Conservation (phyloP, 495 filamentous ascomycete genomes). For the Parathielavia hyrcaniae region DNA sequence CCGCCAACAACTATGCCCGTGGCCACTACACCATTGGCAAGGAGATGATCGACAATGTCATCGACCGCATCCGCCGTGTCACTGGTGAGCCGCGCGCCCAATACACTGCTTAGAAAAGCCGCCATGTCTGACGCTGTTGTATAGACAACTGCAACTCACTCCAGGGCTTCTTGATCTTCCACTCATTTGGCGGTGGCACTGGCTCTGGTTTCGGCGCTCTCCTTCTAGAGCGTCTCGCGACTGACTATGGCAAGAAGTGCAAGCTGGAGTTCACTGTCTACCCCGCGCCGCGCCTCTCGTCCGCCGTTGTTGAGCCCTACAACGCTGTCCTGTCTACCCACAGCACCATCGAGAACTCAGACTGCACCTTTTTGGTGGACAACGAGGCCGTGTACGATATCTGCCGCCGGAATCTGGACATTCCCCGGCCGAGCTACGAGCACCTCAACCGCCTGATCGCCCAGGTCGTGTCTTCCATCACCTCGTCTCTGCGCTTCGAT, state of each 20-base stretch:
- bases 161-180: conserved; percentile 89
- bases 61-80: conserved; percentile 80
- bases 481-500: conserved; percentile 82
- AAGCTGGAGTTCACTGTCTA: conserved; percentile 92
- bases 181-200: conserved; percentile 89
- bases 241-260: conserved; percentile 90
- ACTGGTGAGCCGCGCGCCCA: conserved; percentile 48
- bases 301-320: conserved; percentile 88
- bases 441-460: conserved; percentile 87
- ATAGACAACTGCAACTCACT: conserved; percentile 85
- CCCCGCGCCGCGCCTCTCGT: conserved; percentile 77
- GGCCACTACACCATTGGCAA: conserved; percentile 92
- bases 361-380: conserved; percentile 89
- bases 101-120: background rate
- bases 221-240: conserved; percentile 77
- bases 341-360: conserved; percentile 88
- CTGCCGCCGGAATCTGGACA: conserved; percentile 81
- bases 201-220: conserved; percentile 87
- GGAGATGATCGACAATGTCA: conserved; percentile 76
- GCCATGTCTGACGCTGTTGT: conserved; percentile 21
- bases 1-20: conserved; percentile 91
- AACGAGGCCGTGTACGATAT: conserved; percentile 94
- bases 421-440: conserved; percentile 78
- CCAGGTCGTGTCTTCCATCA: conserved; percentile 88
- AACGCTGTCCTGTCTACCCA: conserved; percentile 87